Conservation (phyloP, 345 rosid genomes). For the Ceriops zippeliana region DNA sequence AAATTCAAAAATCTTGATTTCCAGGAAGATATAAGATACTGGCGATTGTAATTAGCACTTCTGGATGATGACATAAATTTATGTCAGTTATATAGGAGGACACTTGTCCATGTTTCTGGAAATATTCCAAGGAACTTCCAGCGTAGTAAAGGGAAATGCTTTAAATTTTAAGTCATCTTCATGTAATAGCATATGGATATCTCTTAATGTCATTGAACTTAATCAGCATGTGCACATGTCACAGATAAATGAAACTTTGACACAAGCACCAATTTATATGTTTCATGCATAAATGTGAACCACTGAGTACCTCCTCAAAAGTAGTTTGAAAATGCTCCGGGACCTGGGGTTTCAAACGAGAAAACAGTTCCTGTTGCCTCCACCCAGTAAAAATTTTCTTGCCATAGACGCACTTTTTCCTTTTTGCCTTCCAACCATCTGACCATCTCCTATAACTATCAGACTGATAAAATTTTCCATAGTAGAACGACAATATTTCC, state of each 20-base stretch:
- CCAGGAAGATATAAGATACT: background rate
- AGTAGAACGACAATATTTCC: conserved; percentile 51
- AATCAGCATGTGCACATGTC: background rate
- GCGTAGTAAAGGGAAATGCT: too few relatives aligned
- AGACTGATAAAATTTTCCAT: conserved; percentile 55
- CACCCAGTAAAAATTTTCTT: conserved; percentile 61
- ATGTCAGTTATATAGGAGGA: background rate
- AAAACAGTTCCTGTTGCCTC: conserved; percentile 62
- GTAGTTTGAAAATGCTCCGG: conserved; percentile 33
- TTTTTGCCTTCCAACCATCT: conserved; percentile 44
- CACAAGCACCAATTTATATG: background rate
- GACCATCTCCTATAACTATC: conserved; percentile 52
- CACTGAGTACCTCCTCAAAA: conserved; percentile 39
- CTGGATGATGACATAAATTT: background rate
- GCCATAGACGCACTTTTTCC: conserved; percentile 45
- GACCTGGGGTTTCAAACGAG: conserved; percentile 55
- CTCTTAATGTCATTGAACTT: too few relatives aligned
- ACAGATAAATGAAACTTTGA: background rate
- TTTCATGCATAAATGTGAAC: background rate
- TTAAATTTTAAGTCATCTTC: too few relatives aligned
- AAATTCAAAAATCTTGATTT: background rate
- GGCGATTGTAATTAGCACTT: background rate
- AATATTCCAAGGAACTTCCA: background rate
- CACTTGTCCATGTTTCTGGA: background rate
- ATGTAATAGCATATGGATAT: too few relatives aligned